Base-by-base conservation (phyloP, 371 early-diverging fungal species). In the Mortierella sp. region DNA sequence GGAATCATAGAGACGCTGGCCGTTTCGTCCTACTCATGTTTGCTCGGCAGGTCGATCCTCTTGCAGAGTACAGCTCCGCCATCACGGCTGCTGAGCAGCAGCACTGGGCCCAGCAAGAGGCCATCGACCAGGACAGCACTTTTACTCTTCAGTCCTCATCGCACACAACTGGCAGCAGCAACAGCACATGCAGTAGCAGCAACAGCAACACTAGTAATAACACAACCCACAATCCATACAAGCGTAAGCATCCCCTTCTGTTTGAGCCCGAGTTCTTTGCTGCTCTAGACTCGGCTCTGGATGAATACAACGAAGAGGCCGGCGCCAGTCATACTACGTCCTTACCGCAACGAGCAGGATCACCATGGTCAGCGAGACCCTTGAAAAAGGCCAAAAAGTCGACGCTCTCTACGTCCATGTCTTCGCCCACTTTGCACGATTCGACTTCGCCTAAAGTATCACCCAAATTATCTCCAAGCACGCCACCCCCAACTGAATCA, bases 211-310 rank as follows among this genome's bases (percentile, higher is more conserved):
- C 39, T 3, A 28, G 50, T n/a, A 42, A 42, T 50, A 39, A 24
- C 45, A 34, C 21, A 26, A 47, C 12, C 23, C 7, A 41, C 41
- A 65, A 65, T n/a, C 61, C 67, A 5, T 47, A 58, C 60, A 66
- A 62, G 39, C 61, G 67, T 34, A 68, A 74, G 21, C 76, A 64
- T 12, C 58, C 76, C 19, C 47, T 69, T 23, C 65, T 61, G 10
- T 74, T 74, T 50, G 76, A 74, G 26, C 65, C 69, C n/a, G 76
- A 74, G 23, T 74, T 69, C 43, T 46, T 58, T 54, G 76, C 69
- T 3, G 69, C 69, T 2, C 64, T 74, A 2, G 76, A 74, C 24
- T 54, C 74, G 13, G 60, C 74, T 16, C 30, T 68, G 2, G 23
- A 31, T 16, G 72, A 67, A 2, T 4, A 45, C 4, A 42, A 21